Evolutionary conservation across 1,284 basidiomycete genomes (phyloP).

Genomic region (Pseudozyma tsukubaensis): DNA sequence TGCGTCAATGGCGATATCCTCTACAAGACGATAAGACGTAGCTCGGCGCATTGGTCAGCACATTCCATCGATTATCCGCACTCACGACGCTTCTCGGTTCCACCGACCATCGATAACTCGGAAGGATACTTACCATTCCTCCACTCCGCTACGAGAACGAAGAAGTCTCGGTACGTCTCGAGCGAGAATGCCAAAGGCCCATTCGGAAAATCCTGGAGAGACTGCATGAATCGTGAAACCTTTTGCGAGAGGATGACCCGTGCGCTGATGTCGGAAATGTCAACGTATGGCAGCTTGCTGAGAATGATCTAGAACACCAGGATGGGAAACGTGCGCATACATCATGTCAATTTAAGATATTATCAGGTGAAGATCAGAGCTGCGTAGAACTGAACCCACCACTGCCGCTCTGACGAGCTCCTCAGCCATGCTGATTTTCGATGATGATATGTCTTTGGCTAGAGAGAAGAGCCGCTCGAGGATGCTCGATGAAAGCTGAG

Average conservation of each 20-base stretch:
- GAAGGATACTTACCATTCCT: slow-evolving; percentile 19
- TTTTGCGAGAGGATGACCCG: slow-evolving; percentile 2
- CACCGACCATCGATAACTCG: neutral
- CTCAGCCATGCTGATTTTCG: slow-evolving; percentile 8
- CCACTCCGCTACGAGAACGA: slow-evolving; percentile 25
- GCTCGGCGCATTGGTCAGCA: no score
- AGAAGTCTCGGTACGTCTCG: slow-evolving; percentile 21
- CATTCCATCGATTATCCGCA: no score
- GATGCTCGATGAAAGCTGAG: no score
- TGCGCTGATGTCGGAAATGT: neutral
- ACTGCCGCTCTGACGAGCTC: slow-evolving; percentile 31
- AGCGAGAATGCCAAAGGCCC: slow-evolving; percentile 16
- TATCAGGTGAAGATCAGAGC: neutral
- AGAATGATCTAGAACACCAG: slow-evolving; percentile 18
- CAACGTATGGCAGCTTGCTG: neutral
- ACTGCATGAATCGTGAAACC: slow-evolving; percentile 20
- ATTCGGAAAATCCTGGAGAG: slow-evolving; percentile 15
- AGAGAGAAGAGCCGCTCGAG: neutral
- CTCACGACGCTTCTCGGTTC: no score
- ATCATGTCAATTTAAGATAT: neutral
- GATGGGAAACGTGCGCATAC: neutral
- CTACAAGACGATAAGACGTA: neutral
- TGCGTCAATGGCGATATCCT: slow-evolving; percentile 16
- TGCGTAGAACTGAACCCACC: slow-evolving; percentile 5
- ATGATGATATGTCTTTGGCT: neutral